phyloP scores from a whole-genome alignment of 257 asterid species.

The Salvia rosmarinus region DNA sequence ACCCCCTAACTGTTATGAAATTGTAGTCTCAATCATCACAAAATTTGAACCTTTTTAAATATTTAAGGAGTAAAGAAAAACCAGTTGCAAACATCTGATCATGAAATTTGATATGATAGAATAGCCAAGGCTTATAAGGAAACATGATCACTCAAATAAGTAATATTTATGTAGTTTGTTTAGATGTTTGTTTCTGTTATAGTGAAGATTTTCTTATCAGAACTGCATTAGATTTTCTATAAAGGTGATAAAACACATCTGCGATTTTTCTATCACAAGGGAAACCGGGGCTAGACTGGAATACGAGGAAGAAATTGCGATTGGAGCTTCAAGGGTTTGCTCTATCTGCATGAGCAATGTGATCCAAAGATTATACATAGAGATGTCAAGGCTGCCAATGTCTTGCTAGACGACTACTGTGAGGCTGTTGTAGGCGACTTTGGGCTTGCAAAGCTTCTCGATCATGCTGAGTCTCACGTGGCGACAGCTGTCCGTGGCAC shows the following conservation, averaged over 20 bases:
- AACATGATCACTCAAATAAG: not conserved
- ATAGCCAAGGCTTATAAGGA: not conserved
- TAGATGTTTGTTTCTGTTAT: too few relatives aligned
- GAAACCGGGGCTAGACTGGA: constrained; percentile 86
- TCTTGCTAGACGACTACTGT: constrained; percentile 73
- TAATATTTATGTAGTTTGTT: not conserved
- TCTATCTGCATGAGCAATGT: constrained; percentile 92
- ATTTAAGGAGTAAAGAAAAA: too few relatives aligned
- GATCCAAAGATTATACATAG: constrained; percentile 96
- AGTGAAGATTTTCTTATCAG: too few relatives aligned
- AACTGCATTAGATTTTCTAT: not conserved
- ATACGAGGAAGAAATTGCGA: constrained; percentile 77
- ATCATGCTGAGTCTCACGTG: constrained; percentile 87
- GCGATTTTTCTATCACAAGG: constrained; percentile 36
- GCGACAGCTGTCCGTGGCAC: constrained; percentile 99
- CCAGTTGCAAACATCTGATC: too few relatives aligned
- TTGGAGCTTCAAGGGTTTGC: constrained; percentile 87
- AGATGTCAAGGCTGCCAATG: constrained; percentile 94
- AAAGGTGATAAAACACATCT: not conserved
- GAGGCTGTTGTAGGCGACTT: constrained; percentile 95
- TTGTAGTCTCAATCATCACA: not conserved
- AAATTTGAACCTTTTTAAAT: too few relatives aligned
- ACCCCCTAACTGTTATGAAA: too few relatives aligned
- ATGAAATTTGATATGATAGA: not conserved
- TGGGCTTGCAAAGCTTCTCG: constrained; percentile 94